phyloP scores from a whole-genome alignment of 225 moss, liverwort and hornwort species.

The Physcomitrium patens region DNA sequence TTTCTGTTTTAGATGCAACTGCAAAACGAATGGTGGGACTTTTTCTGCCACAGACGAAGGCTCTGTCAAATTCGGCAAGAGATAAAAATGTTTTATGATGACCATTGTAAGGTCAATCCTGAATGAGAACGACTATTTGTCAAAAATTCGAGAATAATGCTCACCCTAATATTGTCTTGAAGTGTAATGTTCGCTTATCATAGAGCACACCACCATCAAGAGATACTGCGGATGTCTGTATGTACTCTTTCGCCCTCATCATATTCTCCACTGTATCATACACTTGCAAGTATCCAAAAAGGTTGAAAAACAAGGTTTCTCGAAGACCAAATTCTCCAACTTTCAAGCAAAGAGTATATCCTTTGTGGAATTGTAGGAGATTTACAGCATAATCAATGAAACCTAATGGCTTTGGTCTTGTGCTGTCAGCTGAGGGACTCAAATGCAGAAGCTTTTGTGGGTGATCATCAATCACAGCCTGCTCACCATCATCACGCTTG shows the following conservation, averaged over 20 bases:
- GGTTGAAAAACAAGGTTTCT: conserved; percentile 26
- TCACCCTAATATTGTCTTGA: conserved; percentile 6
- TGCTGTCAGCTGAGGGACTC: not conserved
- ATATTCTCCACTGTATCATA: conserved; percentile 28
- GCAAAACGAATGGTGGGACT: conserved; percentile 3
- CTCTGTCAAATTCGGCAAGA: not conserved
- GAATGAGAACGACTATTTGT: too few relatives aligned
- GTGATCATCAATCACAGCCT: conserved; percentile 2
- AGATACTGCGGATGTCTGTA: conserved; percentile 18
- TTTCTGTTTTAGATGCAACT: not conserved
- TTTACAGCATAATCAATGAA: conserved; percentile 39
- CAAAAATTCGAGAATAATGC: not conserved
- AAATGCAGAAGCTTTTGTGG: conserved; percentile 34
- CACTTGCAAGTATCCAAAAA: conserved; percentile 29
- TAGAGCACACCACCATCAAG: conserved; percentile 29
- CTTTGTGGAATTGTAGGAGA: conserved; percentile 7
- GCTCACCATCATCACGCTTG: not conserved
- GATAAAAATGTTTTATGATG: too few relatives aligned
- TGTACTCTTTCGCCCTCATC: not conserved
- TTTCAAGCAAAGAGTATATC: not conserved
- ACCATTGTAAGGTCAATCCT: not conserved
- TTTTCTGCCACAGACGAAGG: conserved; percentile 3
- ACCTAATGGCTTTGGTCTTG: conserved; percentile 6
- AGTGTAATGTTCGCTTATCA: not conserved
- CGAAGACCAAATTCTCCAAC: not conserved